phyloP scores from a whole-genome alignment of 805 yeast species.

The Saccharomycopsis selenospora region DNA sequence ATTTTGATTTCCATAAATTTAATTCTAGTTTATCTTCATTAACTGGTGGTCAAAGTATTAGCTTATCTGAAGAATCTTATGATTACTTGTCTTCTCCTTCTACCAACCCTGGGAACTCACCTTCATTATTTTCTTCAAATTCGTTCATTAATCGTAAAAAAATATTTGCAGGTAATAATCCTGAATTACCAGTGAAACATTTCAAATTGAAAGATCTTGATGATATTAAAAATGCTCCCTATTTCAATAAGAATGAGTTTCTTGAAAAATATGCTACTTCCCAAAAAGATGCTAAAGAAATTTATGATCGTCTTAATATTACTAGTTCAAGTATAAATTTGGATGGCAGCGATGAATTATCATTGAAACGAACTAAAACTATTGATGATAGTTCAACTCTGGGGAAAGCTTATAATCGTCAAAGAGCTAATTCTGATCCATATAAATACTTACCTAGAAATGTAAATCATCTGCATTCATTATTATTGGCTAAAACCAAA shows the following conservation, averaged over 20 bases:
- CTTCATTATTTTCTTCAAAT: background rate
- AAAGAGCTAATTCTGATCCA: background rate
- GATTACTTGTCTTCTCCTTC: background rate
- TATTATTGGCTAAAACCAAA: background rate
- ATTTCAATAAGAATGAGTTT: background rate
- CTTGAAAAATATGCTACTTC: background rate
- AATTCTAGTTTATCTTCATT: background rate
- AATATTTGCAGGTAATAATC: background rate
- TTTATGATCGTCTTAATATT: background rate
- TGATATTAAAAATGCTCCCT: conserved; percentile 2
- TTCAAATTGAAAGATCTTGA: conserved; percentile 9
- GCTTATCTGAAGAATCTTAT: background rate
- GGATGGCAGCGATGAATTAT: background rate
- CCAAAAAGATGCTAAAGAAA: background rate
- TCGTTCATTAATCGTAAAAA: background rate
- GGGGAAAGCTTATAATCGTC: too few species aligned
- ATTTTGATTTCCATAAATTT: background rate
- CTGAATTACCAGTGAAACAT: conserved; percentile 3
- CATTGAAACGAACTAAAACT: background rate
- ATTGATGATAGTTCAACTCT: background rate
- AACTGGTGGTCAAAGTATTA: background rate
- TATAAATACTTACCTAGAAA: background rate
- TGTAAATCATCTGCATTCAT: background rate
- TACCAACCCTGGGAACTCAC: background rate
- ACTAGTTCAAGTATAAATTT: background rate